Evolutionary conservation across 768 basidiomycete species (phyloP).

Genomic region (Lactarius tabidus): DNA sequence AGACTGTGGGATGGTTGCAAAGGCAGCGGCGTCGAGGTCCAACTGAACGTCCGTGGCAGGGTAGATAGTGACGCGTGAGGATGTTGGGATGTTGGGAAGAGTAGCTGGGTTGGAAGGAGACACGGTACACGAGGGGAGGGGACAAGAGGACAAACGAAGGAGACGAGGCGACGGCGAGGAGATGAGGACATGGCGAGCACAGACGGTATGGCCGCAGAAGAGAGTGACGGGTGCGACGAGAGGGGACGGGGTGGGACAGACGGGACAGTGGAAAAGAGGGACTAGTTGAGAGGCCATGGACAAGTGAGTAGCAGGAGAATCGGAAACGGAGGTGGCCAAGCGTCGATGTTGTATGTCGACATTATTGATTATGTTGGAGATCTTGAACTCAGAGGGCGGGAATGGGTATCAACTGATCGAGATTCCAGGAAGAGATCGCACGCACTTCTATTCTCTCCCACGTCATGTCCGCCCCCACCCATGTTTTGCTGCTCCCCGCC

Average conservation of each 20-base stretch:
- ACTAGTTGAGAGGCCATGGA: slow-evolving; percentile 29
- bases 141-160: slow-evolving; percentile 29
- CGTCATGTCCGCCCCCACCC: not conserved
- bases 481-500: slow-evolving; percentile 25
- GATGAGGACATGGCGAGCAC: slow-evolving; percentile 38
- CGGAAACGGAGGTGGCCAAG: slow-evolving; percentile 9
- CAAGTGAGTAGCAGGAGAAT: slow-evolving; percentile 3
- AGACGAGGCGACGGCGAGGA: slow-evolving; percentile 22
- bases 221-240: slow-evolving; percentile 53
- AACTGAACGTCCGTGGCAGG: slow-evolving; percentile 32
- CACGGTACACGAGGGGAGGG: slow-evolving; percentile 36
- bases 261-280: slow-evolving; percentile 48
- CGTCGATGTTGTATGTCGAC: slow-evolving; percentile 12
- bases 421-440: slow-evolving; percentile 9
- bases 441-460: not conserved
- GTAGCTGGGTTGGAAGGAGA: slow-evolving; percentile 22
- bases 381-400: too few species aligned
- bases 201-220: slow-evolving; percentile 82
- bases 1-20: slow-evolving; percentile 24
- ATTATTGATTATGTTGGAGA: slow-evolving; percentile 19
- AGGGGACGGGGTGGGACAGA: slow-evolving; percentile 41
- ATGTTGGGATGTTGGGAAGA: slow-evolving; percentile 40
- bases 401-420: not conserved
- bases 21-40: slow-evolving; percentile 15
- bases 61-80: slow-evolving; percentile 35